Evolutionary conservation across 1,139 yeast species (phyloP), one percentile per base, ranked within the genome.

Genomic region (Scheffersomyces stambukii): DNA sequence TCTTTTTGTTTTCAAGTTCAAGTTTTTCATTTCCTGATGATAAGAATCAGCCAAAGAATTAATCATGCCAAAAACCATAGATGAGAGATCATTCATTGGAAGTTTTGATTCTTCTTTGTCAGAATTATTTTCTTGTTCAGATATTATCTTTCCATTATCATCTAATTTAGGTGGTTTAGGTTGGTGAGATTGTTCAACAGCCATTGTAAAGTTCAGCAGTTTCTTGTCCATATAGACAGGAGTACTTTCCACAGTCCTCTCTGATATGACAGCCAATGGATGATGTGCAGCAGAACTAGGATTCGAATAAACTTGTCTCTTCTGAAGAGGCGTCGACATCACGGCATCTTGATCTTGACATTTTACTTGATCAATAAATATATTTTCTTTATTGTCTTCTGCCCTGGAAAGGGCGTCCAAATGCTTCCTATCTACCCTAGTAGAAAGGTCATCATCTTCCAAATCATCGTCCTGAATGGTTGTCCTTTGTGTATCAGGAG

Each of bases 401-500:
- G n/a, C n/a, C n/a, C n/a, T n/a, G 16, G 32, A 47, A 24, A 61
- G 46, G 4, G 51, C 52, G 20, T 52, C 58, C 26, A 64, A 34
- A 16, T 61, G 67, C 15, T 54, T 57, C 29, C 53, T 59, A 37
- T 57, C 57, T 2, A 60, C 64, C 29, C 60, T 50, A 9, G 28
- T 26, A 8, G 20, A 14, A 16, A 25, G 18, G 9, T 26, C 29
- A 17, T 54, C 62, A 9, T 54, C 61, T 17, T 60, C 60, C 24
- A 53, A 60, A 17, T 60, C 70, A 27, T 62, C 69, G 13, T 63
- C 68, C 42, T 66, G 70, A 7, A 66, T 50, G 2, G 72, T 66
- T 1, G 74, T 67, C 23, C 65, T 42, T 40, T 67, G 73, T 13
- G 74, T 67, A 36, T 68, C 74, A 2, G 74, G 74, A 1, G 74